Conservation (phyloP, 768 basidiomycete genomes). For the Termitomyces sp. region DNA sequence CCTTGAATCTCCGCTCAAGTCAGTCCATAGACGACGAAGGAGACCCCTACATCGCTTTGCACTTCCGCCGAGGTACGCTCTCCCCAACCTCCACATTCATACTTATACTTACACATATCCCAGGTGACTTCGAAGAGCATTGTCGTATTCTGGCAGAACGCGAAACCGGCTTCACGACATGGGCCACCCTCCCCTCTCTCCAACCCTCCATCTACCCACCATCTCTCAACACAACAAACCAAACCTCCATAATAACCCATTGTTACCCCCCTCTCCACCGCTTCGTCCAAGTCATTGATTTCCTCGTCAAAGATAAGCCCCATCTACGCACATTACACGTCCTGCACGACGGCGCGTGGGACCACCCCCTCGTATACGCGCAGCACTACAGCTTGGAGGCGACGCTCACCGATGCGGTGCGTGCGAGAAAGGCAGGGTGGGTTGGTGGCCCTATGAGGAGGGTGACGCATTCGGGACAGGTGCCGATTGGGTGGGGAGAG, state of each 20-base stretch:
- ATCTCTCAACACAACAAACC: constrained; percentile 30
- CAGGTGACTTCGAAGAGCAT: constrained; percentile 42
- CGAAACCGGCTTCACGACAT: constrained; percentile 40
- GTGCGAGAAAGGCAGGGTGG: constrained; percentile 34
- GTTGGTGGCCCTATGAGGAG: constrained; percentile 35
- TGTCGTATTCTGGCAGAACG: constrained; percentile 32
- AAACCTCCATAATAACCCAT: constrained; percentile 37
- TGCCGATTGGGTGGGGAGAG: constrained; percentile 34
- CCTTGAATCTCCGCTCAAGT: constrained; percentile 28
- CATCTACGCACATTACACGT: constrained; percentile 37
- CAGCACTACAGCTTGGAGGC: constrained; percentile 37
- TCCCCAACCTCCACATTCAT: neutral
- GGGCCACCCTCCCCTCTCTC: constrained; percentile 42
- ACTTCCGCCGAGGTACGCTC: constrained; percentile 38
- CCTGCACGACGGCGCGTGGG: constrained; percentile 45
- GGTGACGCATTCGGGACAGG: constrained; percentile 38
- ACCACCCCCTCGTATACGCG: constrained; percentile 40
- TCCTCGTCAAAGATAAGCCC: constrained; percentile 30
- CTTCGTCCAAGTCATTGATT: constrained; percentile 35
- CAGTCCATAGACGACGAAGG: constrained; percentile 19
- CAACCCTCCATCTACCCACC: constrained; percentile 28
- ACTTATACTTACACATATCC: neutral
- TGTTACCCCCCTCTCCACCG: constrained; percentile 40
- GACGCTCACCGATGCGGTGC: constrained; percentile 29
- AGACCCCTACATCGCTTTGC: constrained; percentile 43